Evolutionary conservation across 352 stramenopile species (phyloP).

Genomic region (Phytopythium cucurbitacearum): DNA sequence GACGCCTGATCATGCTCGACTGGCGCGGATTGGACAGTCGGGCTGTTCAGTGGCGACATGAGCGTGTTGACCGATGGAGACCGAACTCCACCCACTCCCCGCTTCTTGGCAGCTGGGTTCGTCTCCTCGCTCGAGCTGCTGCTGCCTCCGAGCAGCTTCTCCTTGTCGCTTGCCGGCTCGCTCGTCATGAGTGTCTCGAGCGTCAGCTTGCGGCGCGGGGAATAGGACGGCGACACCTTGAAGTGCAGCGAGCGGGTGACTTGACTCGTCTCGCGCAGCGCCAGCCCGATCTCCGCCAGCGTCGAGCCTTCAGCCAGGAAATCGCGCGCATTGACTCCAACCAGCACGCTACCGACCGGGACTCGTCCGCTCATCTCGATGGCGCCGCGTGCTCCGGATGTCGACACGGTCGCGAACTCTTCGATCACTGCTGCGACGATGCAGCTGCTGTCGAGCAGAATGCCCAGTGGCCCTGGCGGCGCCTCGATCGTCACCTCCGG

Average conservation of each 20-base stretch:
- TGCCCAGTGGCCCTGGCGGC: constrained; percentile 43
- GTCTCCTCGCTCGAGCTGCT: neutral
- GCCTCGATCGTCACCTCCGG: constrained; percentile 34
- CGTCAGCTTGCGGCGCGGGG: no score
- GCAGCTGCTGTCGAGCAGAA: constrained; percentile 48
- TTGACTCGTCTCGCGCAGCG: constrained; percentile 49
- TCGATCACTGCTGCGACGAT: constrained; percentile 43
- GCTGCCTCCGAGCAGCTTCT: constrained; percentile 10
- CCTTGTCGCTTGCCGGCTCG: constrained; percentile 11
- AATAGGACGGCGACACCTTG: constrained; percentile 20
- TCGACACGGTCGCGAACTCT: constrained; percentile 34
- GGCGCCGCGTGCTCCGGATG: constrained; percentile 23
- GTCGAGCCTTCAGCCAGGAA: constrained; percentile 29
- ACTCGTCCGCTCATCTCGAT: constrained; percentile 48
- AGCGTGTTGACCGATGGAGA: neutral
- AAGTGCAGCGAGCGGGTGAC: constrained; percentile 36
- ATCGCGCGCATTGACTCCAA: constrained; percentile 59
- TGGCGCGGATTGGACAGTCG: no score
- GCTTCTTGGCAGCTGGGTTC: neutral
- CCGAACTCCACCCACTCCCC: constrained; percentile 2
- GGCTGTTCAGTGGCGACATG: no score
- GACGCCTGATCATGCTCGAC: neutral
- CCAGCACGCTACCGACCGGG: constrained; percentile 36
- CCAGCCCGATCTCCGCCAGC: constrained; percentile 33
- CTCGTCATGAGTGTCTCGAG: constrained; percentile 1